phyloP scores from a whole-genome alignment of 306 rosid species.

The Lithocarpus polystachyus region DNA sequence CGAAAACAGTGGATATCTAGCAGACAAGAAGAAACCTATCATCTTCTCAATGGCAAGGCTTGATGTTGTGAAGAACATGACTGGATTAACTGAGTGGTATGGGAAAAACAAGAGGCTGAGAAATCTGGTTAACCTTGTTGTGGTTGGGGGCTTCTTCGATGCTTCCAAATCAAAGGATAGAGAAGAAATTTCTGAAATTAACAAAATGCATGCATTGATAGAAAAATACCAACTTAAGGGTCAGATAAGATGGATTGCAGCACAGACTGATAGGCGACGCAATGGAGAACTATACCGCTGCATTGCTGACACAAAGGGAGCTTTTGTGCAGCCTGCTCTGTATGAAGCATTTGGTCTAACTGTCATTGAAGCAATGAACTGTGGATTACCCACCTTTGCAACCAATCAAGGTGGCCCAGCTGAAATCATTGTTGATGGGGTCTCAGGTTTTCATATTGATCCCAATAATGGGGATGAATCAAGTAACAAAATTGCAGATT shows the following conservation, averaged over 20 bases:
- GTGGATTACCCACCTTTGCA: conserved; percentile 93
- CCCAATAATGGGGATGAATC: conserved; percentile 73
- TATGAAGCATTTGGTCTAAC: conserved; percentile 97
- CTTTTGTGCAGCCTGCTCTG: conserved; percentile 89
- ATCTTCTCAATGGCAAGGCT: conserved; percentile 93
- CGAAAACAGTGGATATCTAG: conserved; percentile 61
- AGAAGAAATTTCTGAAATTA: conserved; percentile 80
- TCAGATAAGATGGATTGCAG: conserved; percentile 94
- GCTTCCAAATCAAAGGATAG: conserved; percentile 89
- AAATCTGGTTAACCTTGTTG: conserved; percentile 75
- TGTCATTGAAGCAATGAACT: conserved; percentile 97
- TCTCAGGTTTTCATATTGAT: conserved; percentile 87
- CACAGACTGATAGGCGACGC: conserved; percentile 68
- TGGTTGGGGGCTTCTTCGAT: conserved; percentile 93
- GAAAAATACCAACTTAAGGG: conserved; percentile 72
- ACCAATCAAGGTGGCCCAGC: conserved; percentile 98
- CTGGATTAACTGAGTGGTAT: conserved; percentile 79
- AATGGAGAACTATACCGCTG: conserved; percentile 86
- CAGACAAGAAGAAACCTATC: conserved; percentile 71
- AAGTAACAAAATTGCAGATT: conserved; percentile 66
- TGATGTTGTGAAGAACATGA: conserved; percentile 80
- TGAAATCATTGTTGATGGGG: conserved; percentile 79
- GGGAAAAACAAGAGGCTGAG: conserved; percentile 70
- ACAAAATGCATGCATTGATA: conserved; percentile 65
- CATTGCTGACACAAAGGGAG: conserved; percentile 83